A percentile compares a stretch with the other conserved stretches of the same genome.
These are phyloP conservation scores for Dothistroma pini DNA, from an alignment of 2,329 filamentous ascomycete species.

Conservation along the genomic window DNA sequence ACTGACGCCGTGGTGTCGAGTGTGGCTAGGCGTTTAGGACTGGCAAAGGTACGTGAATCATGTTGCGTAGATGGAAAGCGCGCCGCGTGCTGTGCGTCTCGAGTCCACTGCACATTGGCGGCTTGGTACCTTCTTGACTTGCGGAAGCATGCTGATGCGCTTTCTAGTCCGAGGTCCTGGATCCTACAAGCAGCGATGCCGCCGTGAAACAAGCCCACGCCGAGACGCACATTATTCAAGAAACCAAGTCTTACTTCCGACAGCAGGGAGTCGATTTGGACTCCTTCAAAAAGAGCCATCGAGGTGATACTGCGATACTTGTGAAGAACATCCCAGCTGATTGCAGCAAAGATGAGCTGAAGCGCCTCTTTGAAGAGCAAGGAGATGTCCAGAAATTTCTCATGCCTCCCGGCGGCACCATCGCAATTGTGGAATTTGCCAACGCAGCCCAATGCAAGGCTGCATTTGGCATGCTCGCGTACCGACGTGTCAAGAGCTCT, in stretches of 20 bases:
- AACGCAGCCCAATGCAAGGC: constrained; percentile 74
- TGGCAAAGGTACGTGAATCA: constrained; percentile 60
- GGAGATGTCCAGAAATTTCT: constrained; percentile 77
- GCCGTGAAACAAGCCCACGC: constrained; percentile 96
- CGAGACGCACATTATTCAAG: constrained; percentile 93
- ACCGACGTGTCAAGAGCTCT: constrained; percentile 85
- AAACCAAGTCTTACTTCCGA: constrained; percentile 88
- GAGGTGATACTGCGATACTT: constrained; percentile 81
- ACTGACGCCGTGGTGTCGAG: constrained; percentile 89
- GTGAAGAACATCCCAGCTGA: constrained; percentile 94
- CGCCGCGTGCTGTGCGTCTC: too few species aligned
- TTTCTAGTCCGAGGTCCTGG: constrained; percentile 71
- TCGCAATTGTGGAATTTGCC: constrained; percentile 86
- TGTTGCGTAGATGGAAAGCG: too few species aligned
- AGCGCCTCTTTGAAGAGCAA: constrained; percentile 77
- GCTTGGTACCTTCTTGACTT: neutral
- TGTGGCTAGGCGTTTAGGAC: constrained; percentile 77
- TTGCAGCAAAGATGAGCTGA: constrained; percentile 73
- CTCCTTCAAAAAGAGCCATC: constrained; percentile 78
- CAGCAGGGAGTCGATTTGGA: constrained; percentile 87
- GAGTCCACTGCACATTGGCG: neutral
- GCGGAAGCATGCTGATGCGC: neutral
- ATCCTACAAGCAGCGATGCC: constrained; percentile 92
- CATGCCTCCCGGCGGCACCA: constrained; percentile 89
- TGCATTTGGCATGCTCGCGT: constrained; percentile 81